Conservation (phyloP, 345 rosid species). For the Pugionium dolabratum region DNA sequence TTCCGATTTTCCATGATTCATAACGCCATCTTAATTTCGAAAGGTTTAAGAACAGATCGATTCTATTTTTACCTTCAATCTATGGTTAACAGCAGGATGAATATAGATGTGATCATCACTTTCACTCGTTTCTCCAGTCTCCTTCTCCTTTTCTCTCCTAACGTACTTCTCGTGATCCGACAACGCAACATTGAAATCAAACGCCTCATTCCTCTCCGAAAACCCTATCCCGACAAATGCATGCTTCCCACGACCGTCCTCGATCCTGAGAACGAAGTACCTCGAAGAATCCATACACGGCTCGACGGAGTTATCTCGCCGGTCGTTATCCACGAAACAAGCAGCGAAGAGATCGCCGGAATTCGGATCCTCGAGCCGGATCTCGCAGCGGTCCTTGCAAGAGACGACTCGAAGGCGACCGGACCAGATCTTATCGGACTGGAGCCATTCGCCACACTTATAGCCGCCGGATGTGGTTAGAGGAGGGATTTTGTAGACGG, state of each 20-base stretch:
- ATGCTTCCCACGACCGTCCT: constrained; percentile 90
- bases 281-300: constrained; percentile 94
- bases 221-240: constrained; percentile 99
- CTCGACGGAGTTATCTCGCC: constrained; percentile 87
- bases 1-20: background rate
- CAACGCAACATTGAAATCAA: constrained; percentile 97
- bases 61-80: constrained; percentile 59
- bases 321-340: constrained; percentile 81
- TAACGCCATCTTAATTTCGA: background rate
- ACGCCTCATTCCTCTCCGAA: constrained; percentile 90
- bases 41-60: background rate
- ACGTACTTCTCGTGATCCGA: constrained; percentile 95
- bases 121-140: constrained; percentile 52
- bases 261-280: constrained; percentile 91
- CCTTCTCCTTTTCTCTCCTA: constrained; percentile 68
- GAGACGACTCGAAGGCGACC: constrained; percentile 97
- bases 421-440: constrained; percentile 98
- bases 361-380: constrained; percentile 91
- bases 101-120: constrained; percentile 68
- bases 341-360: constrained; percentile 93
- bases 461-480: constrained; percentile 92
- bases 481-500: constrained; percentile 92
- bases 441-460: constrained; percentile 99
- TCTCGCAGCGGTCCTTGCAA: constrained; percentile 95
- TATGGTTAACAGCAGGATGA: constrained; percentile 84